Evolutionary conservation across 1,139 yeast genomes (phyloP).

Genomic region (Yamadazyma membranifaciens): DNA sequence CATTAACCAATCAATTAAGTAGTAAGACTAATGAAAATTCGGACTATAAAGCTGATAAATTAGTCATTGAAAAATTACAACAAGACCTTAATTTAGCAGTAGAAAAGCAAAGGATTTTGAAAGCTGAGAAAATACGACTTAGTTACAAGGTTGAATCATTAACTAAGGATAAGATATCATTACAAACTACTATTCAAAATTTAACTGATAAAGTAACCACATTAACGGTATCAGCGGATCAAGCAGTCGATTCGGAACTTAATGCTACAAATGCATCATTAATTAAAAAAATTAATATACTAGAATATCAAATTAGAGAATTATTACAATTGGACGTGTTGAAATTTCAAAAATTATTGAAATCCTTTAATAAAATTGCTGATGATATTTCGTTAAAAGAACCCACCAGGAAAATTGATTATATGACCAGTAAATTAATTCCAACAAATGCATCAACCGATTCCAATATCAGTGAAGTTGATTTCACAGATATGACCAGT

Average conservation of each 20-base stretch:
- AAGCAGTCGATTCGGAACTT: conserved; percentile 9
- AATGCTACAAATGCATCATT: conserved; percentile 11
- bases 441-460: conserved; percentile 10
- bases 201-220: conserved; percentile 31
- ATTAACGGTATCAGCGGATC: conserved; percentile 20
- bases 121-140: conserved; percentile 49
- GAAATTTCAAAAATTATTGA: conserved; percentile 42
- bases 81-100: conserved; percentile 43
- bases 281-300: conserved; percentile 19
- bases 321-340: conserved; percentile 35
- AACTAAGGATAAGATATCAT: conserved; percentile 33
- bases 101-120: conserved; percentile 46
- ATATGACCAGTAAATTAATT: conserved; percentile 25
- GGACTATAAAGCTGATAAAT: conserved; percentile 20
- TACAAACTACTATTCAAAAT: conserved; percentile 31
- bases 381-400: conserved; percentile 59
- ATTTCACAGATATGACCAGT: conserved; percentile 25
- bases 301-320: conserved; percentile 40
- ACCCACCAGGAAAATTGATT: conserved; percentile 51
- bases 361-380: conserved; percentile 52
- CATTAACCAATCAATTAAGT: conserved; percentile 29
- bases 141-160: conserved; percentile 41
- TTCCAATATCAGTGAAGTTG: conserved; percentile 11
- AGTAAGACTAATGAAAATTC: conserved; percentile 27
- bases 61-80: conserved; percentile 26